Evolutionary conservation across 192 early-diverging fungal genomes (phyloP).

Genomic region (Mortierella claussenii): DNA sequence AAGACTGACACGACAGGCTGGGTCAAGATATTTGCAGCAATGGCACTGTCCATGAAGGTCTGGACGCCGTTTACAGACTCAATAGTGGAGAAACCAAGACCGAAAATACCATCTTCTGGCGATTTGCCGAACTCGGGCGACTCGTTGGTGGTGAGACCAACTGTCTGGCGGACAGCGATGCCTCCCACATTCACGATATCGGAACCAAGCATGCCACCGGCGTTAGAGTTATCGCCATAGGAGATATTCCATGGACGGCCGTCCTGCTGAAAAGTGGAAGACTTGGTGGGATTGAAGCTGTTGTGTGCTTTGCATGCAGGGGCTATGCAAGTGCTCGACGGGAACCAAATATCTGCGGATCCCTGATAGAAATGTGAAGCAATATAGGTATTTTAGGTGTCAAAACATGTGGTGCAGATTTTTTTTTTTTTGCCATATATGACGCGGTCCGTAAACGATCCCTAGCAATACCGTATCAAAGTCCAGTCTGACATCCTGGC

Average conservation of each 20-base stretch:
- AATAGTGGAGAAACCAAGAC: conserved; percentile 68
- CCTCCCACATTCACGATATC: conserved; percentile 73
- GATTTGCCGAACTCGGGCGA: conserved; percentile 63
- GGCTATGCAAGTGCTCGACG: conserved; percentile 56
- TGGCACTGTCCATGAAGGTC: conserved; percentile 67
- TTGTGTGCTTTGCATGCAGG: conserved; percentile 57
- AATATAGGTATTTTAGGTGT: neutral
- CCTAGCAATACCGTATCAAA: conserved; percentile 57
- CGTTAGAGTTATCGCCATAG: conserved; percentile 71
- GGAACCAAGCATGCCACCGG: conserved; percentile 51
- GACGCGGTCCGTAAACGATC: neutral
- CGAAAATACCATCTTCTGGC: conserved; percentile 71
- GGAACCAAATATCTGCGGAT: conserved; percentile 70
- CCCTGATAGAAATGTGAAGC: conserved; percentile 35
- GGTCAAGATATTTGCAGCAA: conserved; percentile 60
- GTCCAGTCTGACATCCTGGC: conserved; percentile 66
- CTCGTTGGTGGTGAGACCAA: conserved; percentile 68
- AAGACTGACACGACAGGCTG: conserved; percentile 71
- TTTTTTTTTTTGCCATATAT: too few species aligned
- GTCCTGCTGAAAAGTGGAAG: conserved; percentile 64
- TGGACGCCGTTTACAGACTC: conserved; percentile 54
- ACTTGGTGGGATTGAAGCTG: conserved; percentile 57
- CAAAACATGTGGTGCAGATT: neutral
- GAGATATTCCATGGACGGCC: conserved; percentile 70
- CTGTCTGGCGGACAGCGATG: conserved; percentile 66